Conservation (phyloP, 2,329 filamentous ascomycete species). For the Fusarium foetens region DNA sequence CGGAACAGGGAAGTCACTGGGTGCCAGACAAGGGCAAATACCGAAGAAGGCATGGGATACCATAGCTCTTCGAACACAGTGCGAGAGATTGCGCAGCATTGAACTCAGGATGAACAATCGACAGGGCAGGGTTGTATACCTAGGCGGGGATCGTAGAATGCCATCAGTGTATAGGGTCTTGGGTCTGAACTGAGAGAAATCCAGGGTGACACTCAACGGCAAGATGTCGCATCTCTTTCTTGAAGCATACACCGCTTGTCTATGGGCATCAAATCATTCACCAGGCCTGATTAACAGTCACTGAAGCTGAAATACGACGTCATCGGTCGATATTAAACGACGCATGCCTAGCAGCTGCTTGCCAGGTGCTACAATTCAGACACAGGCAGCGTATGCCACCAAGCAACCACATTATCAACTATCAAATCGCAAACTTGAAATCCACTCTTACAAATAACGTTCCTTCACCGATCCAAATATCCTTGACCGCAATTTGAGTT, state of each 20-base stretch:
- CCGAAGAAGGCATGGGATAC: constrained; percentile 72
- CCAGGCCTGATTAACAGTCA: background rate
- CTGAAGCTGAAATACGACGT: background rate
- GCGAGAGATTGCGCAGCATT: background rate
- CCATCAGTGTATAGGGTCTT: background rate
- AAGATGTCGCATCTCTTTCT: background rate
- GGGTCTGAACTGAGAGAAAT: constrained; percentile 1
- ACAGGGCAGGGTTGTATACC: rapidly evolving
- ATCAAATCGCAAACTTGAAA: background rate
- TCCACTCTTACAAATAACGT: background rate
- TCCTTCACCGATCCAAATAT: background rate
- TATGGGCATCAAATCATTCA: background rate
- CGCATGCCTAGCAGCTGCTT: constrained; percentile 4
- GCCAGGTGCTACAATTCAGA: background rate
- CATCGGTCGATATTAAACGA: background rate
- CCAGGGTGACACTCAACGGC: background rate
- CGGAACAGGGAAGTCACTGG: constrained; percentile 66
- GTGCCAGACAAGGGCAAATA: constrained; percentile 72
- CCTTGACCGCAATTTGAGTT: constrained; percentile 9
- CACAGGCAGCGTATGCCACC: background rate
- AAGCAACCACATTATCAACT: background rate
- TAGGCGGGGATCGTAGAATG: rapidly evolving
- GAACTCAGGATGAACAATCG: background rate
- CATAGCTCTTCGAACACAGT: constrained; percentile 68
- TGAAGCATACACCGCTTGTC: background rate